Conservation (phyloP, 2,329 filamentous ascomycete species). For the Kalmusia sp. region DNA sequence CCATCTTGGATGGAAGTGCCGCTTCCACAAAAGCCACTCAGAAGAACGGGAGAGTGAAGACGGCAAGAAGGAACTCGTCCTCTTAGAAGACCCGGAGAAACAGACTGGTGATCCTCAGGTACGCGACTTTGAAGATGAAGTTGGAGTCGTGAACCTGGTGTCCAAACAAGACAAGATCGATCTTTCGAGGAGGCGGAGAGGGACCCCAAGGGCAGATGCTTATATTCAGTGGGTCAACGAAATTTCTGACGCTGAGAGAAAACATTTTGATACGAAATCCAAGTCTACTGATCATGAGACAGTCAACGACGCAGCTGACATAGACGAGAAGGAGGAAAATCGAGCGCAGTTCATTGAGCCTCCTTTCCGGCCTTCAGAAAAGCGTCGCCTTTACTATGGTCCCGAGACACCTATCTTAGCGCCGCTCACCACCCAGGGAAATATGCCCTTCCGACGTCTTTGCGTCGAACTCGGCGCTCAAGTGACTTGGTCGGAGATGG, state of each 20-base stretch:
- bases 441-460: conserved; percentile 89
- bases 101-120: conserved; percentile 46
- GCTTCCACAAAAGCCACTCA: conserved; percentile 87
- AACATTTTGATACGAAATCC: conserved; percentile 38
- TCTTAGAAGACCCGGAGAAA: conserved; percentile 64
- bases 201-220: conserved; percentile 75
- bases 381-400: conserved; percentile 91
- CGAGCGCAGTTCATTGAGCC: conserved; percentile 84
- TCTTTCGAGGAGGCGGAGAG: conserved; percentile 74
- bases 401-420: conserved; percentile 92
- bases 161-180: conserved; percentile 73
- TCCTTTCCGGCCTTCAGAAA: conserved; percentile 89
- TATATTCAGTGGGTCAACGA: conserved; percentile 81
- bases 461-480: conserved; percentile 90
- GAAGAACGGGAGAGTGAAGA: conserved; percentile 79
- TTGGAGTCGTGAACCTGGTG: conserved; percentile 79
- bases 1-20: conserved; percentile 89
- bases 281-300: conserved; percentile 41
- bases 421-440: conserved; percentile 94
- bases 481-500: conserved; percentile 98
- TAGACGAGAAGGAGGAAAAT: conserved; percentile 64
- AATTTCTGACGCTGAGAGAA: conserved; percentile 55
- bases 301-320: conserved; percentile 22
- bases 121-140: conserved; percentile 55
- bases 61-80: conserved; percentile 80